Evolutionary conservation across 345 rosid species (phyloP).

Genomic region (Carallia brachiata): DNA sequence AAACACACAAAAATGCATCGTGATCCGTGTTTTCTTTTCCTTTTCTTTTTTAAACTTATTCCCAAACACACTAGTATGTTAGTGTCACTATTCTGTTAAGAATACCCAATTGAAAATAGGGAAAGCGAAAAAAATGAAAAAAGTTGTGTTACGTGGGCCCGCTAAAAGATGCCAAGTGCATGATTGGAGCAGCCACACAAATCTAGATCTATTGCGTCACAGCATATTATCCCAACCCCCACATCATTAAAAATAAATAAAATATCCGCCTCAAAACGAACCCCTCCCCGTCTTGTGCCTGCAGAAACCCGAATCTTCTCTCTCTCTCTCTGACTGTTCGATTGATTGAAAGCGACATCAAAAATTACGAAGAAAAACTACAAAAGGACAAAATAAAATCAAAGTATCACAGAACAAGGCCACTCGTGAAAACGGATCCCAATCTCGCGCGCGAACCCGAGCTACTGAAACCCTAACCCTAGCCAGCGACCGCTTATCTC

Average conservation of each 20-base stretch:
- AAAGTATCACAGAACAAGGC: constrained; percentile 19
- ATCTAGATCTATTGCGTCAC: constrained; percentile 14
- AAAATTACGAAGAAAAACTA: constrained; percentile 2
- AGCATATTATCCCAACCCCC: constrained; percentile 23
- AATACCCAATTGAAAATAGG: no score
- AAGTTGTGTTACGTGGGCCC: no score
- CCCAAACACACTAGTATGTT: no score
- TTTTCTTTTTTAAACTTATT: no score
- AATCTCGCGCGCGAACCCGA: constrained; percentile 38
- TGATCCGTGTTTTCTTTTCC: no score
- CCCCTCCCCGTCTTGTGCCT: constrained; percentile 5
- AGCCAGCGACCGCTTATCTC: constrained; percentile 34
- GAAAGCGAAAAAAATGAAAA: no score
- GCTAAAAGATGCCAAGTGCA: no score
- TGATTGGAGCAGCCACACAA: no score
- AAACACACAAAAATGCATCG: no score
- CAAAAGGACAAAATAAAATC: constrained; percentile 3
- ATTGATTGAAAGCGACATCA: constrained; percentile 24
- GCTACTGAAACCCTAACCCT: constrained; percentile 74
- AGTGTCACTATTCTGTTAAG: no score
- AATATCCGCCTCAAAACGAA: constrained; percentile 21
- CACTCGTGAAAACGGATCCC: constrained; percentile 43
- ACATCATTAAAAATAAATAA: background rate
- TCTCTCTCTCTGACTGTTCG: constrained; percentile 14
- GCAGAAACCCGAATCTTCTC: constrained; percentile 40